Evolutionary conservation across 805 yeast genomes (phyloP), one percentile per base, ranked within the genome.

Genomic region (Monosporozyma servazzii): DNA sequence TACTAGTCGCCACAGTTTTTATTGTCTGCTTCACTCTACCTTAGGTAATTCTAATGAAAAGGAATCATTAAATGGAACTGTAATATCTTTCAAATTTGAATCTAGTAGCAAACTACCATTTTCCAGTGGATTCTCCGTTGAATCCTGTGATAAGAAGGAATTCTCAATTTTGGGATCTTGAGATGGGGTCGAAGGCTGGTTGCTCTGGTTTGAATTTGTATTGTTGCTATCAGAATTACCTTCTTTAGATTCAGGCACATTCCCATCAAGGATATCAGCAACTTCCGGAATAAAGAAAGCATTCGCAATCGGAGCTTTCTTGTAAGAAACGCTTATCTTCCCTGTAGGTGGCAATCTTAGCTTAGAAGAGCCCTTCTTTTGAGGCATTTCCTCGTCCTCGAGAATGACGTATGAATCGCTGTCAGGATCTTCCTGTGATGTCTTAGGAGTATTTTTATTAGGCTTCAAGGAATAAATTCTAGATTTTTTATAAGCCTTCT

Each of bases 271-370:
- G 5, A 51, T 29, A 55, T 9, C 53, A 15, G 55, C 58, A 5
- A 51, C 60, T 45, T 74, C 77, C 15, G 72, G 71, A 11, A 84
- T 63, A 57, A 84, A 76, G 60, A 77, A 85, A 0, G 85, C 74
- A 43, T 66, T 73, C 0, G 78, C 71, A 5, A 80, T 68, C 11
- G 76, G 62, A 58, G 79, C 84, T 68, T 83, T 88, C 70, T 83
- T 88, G 69, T 88, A 88, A 5, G 79, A 69, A 0, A 79, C 76
- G 4, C 85, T 69, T 37, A 90, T 86, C 66, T 85, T 88, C 37
- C 96, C 96, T 30, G 88, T 86, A 6, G 96, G 96, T 11, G 97
- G 96, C 48, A 93, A 71, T 60, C 89, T 83, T 1, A 96, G 84
- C 57, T 90, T 75, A 29, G 76, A 75, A 54, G 82, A 82, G 15